Percentiles rank a stretch among this genome's conserved stretches.
Conservation (phyloP, 306 rosid species). For the Pterocarpus santalinus region DNA sequence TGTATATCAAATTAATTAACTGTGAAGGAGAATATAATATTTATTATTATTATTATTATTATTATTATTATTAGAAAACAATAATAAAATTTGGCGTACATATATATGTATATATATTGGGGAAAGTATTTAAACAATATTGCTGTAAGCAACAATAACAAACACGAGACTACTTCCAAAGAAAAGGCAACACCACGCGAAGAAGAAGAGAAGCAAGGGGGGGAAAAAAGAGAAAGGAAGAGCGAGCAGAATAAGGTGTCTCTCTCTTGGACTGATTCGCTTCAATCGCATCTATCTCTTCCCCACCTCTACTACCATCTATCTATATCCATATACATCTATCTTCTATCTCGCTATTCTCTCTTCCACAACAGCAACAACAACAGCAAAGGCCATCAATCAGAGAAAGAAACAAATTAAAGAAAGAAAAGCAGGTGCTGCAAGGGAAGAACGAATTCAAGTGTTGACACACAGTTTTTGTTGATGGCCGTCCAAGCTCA, state of each 20-base stretch:
- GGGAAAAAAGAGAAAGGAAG: background rate
- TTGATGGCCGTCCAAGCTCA: constrained; percentile 98
- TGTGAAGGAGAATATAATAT: too few species aligned
- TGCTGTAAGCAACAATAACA: constrained; percentile 38
- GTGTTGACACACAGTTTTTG: background rate
- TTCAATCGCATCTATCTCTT: constrained; percentile 74
- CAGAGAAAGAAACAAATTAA: background rate
- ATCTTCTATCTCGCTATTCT: constrained; percentile 15
- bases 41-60: too few species aligned
- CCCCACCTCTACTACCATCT: constrained; percentile 27
- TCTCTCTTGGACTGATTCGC: constrained; percentile 81
- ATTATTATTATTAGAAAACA: background rate
- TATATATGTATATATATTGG: background rate
- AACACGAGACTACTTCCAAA: constrained; percentile 57
- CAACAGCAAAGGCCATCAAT: background rate
- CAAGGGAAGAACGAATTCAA: background rate
- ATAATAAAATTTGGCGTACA: too few species aligned
- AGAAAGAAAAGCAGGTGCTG: constrained; percentile 46
- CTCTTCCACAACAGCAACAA: background rate
- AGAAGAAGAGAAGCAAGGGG: constrained; percentile 51
- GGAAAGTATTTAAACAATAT: constrained; percentile 40
- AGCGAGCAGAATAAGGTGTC: constrained; percentile 67
- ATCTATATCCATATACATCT: too few species aligned
- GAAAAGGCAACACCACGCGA: constrained; percentile 65
- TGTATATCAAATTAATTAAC: background rate